Evolutionary conservation across 1,139 yeast species (phyloP), one percentile per base, ranked within the genome.

Genomic region (Saccharomyces hybrid): DNA sequence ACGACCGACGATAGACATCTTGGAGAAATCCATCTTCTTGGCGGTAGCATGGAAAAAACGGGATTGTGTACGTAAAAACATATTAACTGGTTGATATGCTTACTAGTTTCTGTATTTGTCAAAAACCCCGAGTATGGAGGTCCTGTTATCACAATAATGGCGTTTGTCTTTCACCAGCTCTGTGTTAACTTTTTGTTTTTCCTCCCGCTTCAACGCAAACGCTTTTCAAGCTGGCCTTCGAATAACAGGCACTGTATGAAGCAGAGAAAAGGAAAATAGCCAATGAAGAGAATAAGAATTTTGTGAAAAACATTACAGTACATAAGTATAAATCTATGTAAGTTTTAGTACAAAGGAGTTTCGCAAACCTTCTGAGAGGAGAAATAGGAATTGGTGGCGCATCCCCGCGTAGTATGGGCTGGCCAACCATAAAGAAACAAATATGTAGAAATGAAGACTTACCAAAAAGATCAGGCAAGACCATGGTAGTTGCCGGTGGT

Each of bases 401-500:
- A 27, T 27, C 29, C 29, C 29, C 29, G 29, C 29, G 29, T 27
- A 27, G 29, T 27, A 27, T 27, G 29, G 29, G 29, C 29, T 27
- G 29, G 29, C 29, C 29, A 27, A 27, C 29, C 29, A 27, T 27
- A 27, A 27, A 27, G 29, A 27, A 27, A 27, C 29, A 27, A 27
- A 27, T 27, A 27, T 27, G 29, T 27, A 27, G 29, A 27, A 27
- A 23, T 13, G 23, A 2, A 27, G 29, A 27, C 29, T 27, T 27
- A 27, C 29, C 29, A 27, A 27, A 27, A 27, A 27, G 29, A 27
- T 27, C 29, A 27, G 29, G 29, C 29, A 27, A 27, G 52, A 8
- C 74, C 75, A 50, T 59, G 58, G 56, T 73, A 73, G 46, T 63
- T 66, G 23, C 76, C 76, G 19, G 75, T 69, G 47, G 70, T 69